phyloP scores from a whole-genome alignment of 371 early-diverging fungal species.

The Mucor circinelloides region DNA sequence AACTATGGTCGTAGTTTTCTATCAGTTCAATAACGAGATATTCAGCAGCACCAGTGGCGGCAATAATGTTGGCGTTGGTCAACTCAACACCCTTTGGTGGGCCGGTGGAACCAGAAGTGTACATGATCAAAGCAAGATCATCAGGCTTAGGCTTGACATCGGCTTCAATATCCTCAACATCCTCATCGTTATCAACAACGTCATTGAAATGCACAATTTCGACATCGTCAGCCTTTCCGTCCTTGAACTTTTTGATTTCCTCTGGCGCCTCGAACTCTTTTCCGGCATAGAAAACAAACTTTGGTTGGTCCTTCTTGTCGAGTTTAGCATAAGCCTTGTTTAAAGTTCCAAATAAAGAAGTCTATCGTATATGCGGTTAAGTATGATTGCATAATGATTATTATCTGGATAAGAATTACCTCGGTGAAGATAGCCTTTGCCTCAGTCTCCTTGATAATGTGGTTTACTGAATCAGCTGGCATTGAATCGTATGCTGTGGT shows the following conservation, averaged over 20 bases:
- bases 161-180: not conserved
- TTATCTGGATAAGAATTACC: constrained; percentile 30
- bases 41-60: constrained; percentile 56
- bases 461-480: constrained; percentile 77
- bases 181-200: not conserved
- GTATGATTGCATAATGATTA: not conserved
- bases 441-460: constrained; percentile 71
- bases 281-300: constrained; percentile 41
- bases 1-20: constrained; percentile 44
- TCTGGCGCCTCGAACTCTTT: constrained; percentile 38
- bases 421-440: constrained; percentile 79
- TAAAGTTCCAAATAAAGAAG: constrained; percentile 32
- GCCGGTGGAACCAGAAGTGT: constrained; percentile 84
- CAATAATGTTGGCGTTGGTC: constrained; percentile 75
- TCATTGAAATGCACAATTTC: constrained; percentile 36
- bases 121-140: constrained; percentile 86
- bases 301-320: constrained; percentile 21
- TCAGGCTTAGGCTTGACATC: constrained; percentile 54
- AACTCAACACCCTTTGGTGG: constrained; percentile 74
- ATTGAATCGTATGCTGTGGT: constrained; percentile 92
- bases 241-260: constrained; percentile 28
- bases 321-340: constrained; percentile 34
- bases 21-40: constrained; percentile 46
- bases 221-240: constrained; percentile 16
- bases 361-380: constrained; percentile 8